phyloP scores from a whole-genome alignment of 108 stramenopile genomes.

The Schizochytrium sp. region DNA sequence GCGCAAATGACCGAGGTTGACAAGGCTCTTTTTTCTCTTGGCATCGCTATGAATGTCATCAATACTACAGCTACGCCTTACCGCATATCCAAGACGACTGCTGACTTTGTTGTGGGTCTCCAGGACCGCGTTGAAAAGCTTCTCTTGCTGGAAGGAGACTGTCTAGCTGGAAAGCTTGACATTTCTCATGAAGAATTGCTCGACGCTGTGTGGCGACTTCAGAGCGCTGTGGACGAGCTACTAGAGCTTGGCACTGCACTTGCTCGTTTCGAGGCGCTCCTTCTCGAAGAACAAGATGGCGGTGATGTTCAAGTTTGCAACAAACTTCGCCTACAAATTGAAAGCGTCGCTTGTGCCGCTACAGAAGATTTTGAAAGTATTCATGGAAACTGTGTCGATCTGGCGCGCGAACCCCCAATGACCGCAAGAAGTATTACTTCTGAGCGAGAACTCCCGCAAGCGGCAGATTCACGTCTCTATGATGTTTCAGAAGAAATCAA shows the following conservation, averaged over 20 bases:
- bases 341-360: too few species aligned
- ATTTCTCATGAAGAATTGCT: not conserved
- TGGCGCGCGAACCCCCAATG: too few species aligned
- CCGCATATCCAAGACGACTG: not conserved
- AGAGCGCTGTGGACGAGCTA: not conserved
- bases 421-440: too few species aligned
- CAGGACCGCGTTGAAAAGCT: not conserved
- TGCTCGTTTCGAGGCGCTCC: not conserved
- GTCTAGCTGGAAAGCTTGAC: not conserved
- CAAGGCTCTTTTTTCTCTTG: not conserved
- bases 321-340: too few species aligned
- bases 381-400: too few species aligned
- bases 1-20: not conserved
- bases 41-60: not conserved
- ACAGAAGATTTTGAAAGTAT: too few species aligned
- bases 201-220: not conserved
- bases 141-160: not conserved
- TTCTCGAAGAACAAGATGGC: not conserved
- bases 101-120: not conserved
- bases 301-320: not conserved
- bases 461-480: too few species aligned
- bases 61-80: not conserved
- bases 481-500: too few species aligned
- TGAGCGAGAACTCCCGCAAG: too few species aligned
- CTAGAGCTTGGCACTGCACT: not conserved